phyloP scores from a whole-genome alignment of 2,329 filamentous ascomycete species.

The Colletotrichum camelliae region DNA sequence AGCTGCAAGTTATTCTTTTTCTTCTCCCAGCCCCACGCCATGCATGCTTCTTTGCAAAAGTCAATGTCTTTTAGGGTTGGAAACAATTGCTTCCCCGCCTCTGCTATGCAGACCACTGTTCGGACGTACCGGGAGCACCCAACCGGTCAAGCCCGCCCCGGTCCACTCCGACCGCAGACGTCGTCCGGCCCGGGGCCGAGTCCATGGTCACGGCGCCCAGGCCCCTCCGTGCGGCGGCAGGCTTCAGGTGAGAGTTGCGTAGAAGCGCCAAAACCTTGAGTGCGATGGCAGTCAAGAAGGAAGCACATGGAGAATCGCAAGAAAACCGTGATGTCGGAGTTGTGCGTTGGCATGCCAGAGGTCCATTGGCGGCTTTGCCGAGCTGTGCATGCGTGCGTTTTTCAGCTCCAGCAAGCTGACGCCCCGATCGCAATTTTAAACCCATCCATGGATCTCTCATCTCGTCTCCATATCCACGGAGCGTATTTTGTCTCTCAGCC shows the following conservation, averaged over 20 bases:
- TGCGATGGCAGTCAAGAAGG: not conserved
- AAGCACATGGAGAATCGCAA: not conserved
- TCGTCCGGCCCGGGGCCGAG: not conserved
- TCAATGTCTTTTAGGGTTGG: not conserved
- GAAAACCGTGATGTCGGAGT: not conserved
- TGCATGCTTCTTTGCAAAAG: not conserved
- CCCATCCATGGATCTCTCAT: not conserved
- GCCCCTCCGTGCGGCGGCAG: not conserved
- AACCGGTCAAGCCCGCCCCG: not conserved
- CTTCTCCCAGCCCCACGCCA: not conserved
- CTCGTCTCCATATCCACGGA: not conserved
- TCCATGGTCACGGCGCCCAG: not conserved
- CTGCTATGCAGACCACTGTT: not conserved
- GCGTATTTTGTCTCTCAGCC: not conserved
- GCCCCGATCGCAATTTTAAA: not conserved
- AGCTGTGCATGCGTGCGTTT: not conserved
- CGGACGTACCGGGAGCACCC: not conserved
- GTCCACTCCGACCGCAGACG: not conserved
- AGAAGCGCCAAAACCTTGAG: not conserved
- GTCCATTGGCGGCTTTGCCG: not conserved
- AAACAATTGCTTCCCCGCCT: not conserved
- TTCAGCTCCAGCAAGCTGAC: not conserved
- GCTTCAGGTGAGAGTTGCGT: conserved; percentile 4
- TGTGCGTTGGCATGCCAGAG: not conserved
- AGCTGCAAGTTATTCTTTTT: not conserved